Evolutionary conservation across 805 yeast species (phyloP).

Genomic region (Lipomyces anomalus): DNA sequence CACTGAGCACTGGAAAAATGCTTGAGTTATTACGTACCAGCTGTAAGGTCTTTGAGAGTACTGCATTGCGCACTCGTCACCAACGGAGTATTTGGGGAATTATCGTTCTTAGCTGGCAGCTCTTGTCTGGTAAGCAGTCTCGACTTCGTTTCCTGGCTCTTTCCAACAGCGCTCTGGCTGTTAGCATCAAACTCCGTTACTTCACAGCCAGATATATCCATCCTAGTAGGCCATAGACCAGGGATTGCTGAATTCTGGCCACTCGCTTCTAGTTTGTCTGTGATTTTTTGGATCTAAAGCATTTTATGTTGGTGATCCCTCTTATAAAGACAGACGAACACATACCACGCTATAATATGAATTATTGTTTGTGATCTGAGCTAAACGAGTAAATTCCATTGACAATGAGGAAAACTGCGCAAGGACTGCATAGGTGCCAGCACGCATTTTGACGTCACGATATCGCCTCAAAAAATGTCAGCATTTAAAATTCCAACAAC

Average conservation of each 20-base stretch:
- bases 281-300: slow-evolving; percentile 36
- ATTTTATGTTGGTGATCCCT: neutral
- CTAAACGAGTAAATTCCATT: slow-evolving; percentile 47
- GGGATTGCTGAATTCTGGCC: slow-evolving; percentile 34
- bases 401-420: slow-evolving; percentile 49
- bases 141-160: no score
- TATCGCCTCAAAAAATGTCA: no score
- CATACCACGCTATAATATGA: slow-evolving; percentile 46
- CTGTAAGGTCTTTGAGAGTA: slow-evolving; percentile 6
- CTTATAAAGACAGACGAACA: no score
- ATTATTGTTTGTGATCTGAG: slow-evolving; percentile 46
- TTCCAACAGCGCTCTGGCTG: neutral
- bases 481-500: no score
- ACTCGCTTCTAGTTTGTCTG: slow-evolving; percentile 37
- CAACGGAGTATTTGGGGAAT: neutral
- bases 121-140: neutral
- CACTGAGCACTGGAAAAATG: no score
- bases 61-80: slow-evolving; percentile 7
- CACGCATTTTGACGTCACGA: slow-evolving; percentile 24
- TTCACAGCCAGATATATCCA: slow-evolving; percentile 51
- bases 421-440: slow-evolving; percentile 32
- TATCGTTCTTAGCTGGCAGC: neutral
- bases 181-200: slow-evolving; percentile 17
- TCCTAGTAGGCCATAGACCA: slow-evolving; percentile 40
- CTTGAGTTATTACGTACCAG: no score